Percentiles rank a stretch among this genome's conserved stretches.
Conservation (phyloP, 192 early-diverging fungal species). For the Jimgerdemannia lactiflua region DNA sequence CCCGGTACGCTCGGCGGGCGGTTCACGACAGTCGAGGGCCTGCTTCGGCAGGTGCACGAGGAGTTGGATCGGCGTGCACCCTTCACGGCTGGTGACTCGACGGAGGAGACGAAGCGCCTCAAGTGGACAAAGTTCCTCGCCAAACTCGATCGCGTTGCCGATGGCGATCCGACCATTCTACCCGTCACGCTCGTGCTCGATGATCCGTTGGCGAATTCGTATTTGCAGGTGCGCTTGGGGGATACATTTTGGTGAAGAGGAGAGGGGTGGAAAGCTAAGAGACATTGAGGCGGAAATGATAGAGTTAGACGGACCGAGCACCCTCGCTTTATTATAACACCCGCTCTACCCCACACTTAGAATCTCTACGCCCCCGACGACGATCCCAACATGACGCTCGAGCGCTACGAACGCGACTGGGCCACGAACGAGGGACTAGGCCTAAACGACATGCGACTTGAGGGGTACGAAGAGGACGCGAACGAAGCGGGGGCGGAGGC, state of each 20-base stretch:
- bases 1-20: slow-evolving; percentile 90
- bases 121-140: slow-evolving; percentile 68
- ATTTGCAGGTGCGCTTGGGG: slow-evolving; percentile 51
- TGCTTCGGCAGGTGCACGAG: slow-evolving; percentile 84
- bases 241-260: slow-evolving; percentile 19
- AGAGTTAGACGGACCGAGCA: too few species aligned
- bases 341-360: not conserved
- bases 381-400: slow-evolving; percentile 91
- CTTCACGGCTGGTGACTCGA: slow-evolving; percentile 74
- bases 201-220: slow-evolving; percentile 90
- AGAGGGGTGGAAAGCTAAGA: not conserved
- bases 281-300: not conserved
- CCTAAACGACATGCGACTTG: slow-evolving; percentile 84
- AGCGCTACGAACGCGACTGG: slow-evolving; percentile 81
- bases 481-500: not conserved
- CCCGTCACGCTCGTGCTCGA: slow-evolving; percentile 78
- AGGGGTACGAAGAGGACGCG: slow-evolving; percentile 54
- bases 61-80: slow-evolving; percentile 69
- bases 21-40: slow-evolving; percentile 95
- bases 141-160: slow-evolving; percentile 63
- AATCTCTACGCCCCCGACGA: slow-evolving; percentile 93
- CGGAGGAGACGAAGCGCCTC: slow-evolving; percentile 40
- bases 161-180: slow-evolving; percentile 33
- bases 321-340: too few species aligned
- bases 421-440: slow-evolving; percentile 89